These are phyloP conservation scores for Calonectria leucothoes DNA, from an alignment of 2,329 filamentous ascomycete species.

Conservation along the genomic window DNA sequence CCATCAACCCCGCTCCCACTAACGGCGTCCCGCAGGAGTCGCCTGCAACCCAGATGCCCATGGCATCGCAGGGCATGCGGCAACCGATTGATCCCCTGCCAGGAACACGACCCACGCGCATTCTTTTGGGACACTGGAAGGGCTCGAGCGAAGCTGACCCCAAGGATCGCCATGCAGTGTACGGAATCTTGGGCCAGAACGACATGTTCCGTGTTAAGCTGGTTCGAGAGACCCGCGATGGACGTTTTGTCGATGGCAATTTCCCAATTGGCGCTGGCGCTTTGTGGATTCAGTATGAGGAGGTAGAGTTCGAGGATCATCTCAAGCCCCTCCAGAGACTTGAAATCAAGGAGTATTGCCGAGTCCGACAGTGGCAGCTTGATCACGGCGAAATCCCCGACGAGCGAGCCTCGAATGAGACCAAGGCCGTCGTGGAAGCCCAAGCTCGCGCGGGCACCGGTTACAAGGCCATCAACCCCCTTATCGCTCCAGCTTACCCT, in stretches of 20 bases:
- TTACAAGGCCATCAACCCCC: constrained; percentile 39
- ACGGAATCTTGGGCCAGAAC: constrained; percentile 70
- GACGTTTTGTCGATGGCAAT: constrained; percentile 67
- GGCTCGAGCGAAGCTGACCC: constrained; percentile 60
- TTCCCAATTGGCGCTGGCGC: constrained; percentile 70
- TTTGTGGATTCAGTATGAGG: constrained; percentile 72
- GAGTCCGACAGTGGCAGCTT: constrained; percentile 69
- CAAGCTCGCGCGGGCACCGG: constrained; percentile 54
- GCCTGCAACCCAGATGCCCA: constrained; percentile 34
- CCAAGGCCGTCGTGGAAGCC: constrained; percentile 63
- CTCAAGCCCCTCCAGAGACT: constrained; percentile 61
- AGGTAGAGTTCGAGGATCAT: constrained; percentile 69
- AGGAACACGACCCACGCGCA: constrained; percentile 67
- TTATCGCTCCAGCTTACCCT: constrained; percentile 38
- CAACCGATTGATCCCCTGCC: constrained; percentile 54
- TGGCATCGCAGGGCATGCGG: constrained; percentile 34
- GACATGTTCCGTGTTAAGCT: constrained; percentile 75
- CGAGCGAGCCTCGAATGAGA: constrained; percentile 62
- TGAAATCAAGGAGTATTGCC: constrained; percentile 73
- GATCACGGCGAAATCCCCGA: constrained; percentile 63
- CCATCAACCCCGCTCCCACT: constrained; percentile 45
- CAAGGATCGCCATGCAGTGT: constrained; percentile 70
- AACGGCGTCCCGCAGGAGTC: constrained; percentile 36
- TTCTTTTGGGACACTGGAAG: constrained; percentile 70
- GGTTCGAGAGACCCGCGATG: constrained; percentile 69